phyloP scores from a whole-genome alignment of 2,329 filamentous ascomycete species.

The Ilyonectria mors-panacis region DNA sequence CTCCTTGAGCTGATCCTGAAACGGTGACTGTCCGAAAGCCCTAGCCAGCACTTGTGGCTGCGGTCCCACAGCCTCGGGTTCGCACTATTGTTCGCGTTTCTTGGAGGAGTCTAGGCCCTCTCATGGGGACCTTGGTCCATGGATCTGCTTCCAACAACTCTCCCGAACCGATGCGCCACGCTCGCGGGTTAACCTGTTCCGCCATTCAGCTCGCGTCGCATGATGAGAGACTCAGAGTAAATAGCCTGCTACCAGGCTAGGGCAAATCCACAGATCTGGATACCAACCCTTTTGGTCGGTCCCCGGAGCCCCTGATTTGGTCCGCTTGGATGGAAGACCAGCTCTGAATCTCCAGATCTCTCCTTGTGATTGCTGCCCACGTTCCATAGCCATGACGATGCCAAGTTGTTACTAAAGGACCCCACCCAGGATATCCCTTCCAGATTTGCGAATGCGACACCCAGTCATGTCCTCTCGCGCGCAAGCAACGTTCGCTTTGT shows the following conservation, averaged over 20 bases:
- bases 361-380: background rate
- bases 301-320: constrained; percentile 8
- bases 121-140: constrained; percentile 20
- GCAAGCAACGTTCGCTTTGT: background rate
- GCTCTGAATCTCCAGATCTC: constrained; percentile 1
- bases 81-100: constrained; percentile 26
- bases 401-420: background rate
- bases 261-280: constrained; percentile 27
- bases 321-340: constrained; percentile 4
- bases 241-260: constrained; percentile 10
- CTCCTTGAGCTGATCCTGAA: constrained; percentile 45
- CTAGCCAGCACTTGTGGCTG: constrained; percentile 27
- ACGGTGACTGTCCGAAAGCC: constrained; percentile 38
- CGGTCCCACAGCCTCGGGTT: constrained; percentile 41
- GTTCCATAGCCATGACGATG: background rate
- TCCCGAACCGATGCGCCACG: constrained; percentile 11
- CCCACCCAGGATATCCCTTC: background rate
- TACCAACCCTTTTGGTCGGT: constrained; percentile 12
- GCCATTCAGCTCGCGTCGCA: constrained; percentile 20
- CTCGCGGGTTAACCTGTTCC: constrained; percentile 14
- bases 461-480: background rate
- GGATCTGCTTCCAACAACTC: constrained; percentile 28
- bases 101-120: constrained; percentile 30
- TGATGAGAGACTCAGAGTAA: constrained; percentile 23
- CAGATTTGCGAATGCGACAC: background rate